A percentile compares a stretch with the other conserved stretches of the same genome.
phyloP scores from a whole-genome alignment of 2,329 filamentous ascomycete species.

The Fusarium coicis region DNA sequence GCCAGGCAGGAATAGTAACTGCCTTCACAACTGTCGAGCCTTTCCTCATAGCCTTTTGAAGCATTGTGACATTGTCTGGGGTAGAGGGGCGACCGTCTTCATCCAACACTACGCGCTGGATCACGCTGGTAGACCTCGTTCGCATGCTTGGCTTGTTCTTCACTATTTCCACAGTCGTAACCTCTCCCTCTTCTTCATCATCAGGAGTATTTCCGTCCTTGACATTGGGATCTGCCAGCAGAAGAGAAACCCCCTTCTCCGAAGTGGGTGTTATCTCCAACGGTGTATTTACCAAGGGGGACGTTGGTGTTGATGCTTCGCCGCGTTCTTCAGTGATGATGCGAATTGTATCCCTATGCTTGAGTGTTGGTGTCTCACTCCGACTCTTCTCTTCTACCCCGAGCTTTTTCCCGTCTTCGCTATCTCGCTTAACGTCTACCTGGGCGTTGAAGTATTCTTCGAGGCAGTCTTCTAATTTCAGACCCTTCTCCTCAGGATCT shows the following conservation, averaged over 20 bases:
- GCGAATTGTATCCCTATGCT: slow-evolving; percentile 49
- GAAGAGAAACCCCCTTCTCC: slow-evolving; percentile 22
- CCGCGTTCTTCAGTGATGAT: slow-evolving; percentile 49
- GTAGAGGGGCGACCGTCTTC: slow-evolving; percentile 59
- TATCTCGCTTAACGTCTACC: slow-evolving; percentile 87
- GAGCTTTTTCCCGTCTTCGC: slow-evolving; percentile 63
- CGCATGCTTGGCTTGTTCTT: slow-evolving; percentile 52
- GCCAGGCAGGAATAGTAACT: slow-evolving; percentile 95
- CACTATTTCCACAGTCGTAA: slow-evolving; percentile 32
- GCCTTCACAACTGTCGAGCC: slow-evolving; percentile 73
- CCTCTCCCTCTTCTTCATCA: slow-evolving; percentile 32
- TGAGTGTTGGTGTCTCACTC: slow-evolving; percentile 40
- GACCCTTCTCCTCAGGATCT: slow-evolving; percentile 73
- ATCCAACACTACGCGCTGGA: slow-evolving; percentile 68
- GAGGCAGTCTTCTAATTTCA: slow-evolving; percentile 90
- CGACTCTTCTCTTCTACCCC: slow-evolving; percentile 43
- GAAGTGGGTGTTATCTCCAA: slow-evolving; percentile 30
- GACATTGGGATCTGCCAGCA: not conserved
- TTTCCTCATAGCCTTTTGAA: slow-evolving; percentile 57
- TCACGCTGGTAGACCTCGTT: slow-evolving; percentile 67
- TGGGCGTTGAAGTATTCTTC: slow-evolving; percentile 95
- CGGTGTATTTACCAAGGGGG: slow-evolving; percentile 47
- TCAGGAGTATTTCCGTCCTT: slow-evolving; percentile 17
- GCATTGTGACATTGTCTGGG: slow-evolving; percentile 54
- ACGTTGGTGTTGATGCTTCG: slow-evolving; percentile 48